A percentile compares a stretch with the other conserved stretches of the same genome.
phyloP scores from a whole-genome alignment of 2,329 filamentous ascomycete species.

The Fusarium piperis region DNA sequence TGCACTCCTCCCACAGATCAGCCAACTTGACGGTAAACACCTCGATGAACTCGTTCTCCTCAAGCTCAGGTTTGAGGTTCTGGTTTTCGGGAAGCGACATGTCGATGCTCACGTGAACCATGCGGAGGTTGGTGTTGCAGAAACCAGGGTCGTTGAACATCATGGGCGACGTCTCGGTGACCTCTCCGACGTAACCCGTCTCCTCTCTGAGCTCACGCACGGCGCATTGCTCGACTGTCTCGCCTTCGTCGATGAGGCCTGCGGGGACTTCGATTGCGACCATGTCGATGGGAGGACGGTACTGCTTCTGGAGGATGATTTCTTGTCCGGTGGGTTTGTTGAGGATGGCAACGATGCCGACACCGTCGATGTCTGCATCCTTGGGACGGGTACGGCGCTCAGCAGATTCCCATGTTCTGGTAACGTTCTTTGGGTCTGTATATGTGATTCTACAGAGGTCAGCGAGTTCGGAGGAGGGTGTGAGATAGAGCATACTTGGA shows the following conservation, averaged over 20 bases:
- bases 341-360: conserved; percentile 77
- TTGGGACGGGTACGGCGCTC: conserved; percentile 75
- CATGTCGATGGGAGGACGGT: conserved; percentile 68
- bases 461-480: conserved; percentile 1
- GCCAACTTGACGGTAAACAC: conserved; percentile 75
- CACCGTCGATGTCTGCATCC: conserved; percentile 72
- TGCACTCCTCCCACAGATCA: conserved; percentile 72
- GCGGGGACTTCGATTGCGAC: conserved; percentile 72
- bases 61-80: conserved; percentile 73
- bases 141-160: conserved; percentile 76
- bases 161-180: conserved; percentile 67
- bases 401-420: conserved; percentile 76
- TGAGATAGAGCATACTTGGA: conserved; percentile 57
- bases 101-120: conserved; percentile 80
- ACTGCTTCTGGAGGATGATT: conserved; percentile 74
- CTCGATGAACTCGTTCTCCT: conserved; percentile 86
- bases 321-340: conserved; percentile 62
- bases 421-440: conserved; percentile 66
- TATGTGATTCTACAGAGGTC: conserved; percentile 65
- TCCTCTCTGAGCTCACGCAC: conserved; percentile 73
- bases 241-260: conserved; percentile 69
- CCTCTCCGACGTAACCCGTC: conserved; percentile 70
- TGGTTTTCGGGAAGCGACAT: conserved; percentile 75
- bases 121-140: conserved; percentile 72
- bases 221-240: conserved; percentile 69